phyloP scores from a whole-genome alignment of 2,329 filamentous ascomycete genomes.

The Curvularia hawaiiensis region DNA sequence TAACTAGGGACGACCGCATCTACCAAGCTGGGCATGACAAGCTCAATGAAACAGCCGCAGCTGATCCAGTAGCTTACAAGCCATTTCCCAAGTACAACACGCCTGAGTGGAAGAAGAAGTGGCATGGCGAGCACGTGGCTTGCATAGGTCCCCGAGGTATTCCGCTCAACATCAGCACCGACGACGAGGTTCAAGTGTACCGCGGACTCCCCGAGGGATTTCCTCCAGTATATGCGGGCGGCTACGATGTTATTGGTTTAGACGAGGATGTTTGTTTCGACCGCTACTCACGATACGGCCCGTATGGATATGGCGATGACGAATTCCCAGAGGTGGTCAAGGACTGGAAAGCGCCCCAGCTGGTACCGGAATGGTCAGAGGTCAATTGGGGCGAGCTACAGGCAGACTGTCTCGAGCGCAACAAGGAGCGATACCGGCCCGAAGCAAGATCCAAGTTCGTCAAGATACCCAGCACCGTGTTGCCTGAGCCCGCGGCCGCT shows the following conservation, averaged over 20 bases:
- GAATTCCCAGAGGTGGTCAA: slow-evolving; percentile 55
- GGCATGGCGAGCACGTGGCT: slow-evolving; percentile 63
- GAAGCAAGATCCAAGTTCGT: slow-evolving; percentile 47
- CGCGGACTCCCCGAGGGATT: slow-evolving; percentile 57
- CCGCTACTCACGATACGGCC: slow-evolving; percentile 56
- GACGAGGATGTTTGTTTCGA: slow-evolving; percentile 67
- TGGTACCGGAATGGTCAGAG: slow-evolving; percentile 62
- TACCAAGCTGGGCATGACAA: slow-evolving; percentile 46
- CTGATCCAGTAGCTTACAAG: slow-evolving; percentile 63
- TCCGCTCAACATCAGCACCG: slow-evolving; percentile 58
- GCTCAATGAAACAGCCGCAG: slow-evolving; percentile 29
- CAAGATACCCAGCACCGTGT: slow-evolving; percentile 35
- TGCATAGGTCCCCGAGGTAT: slow-evolving; percentile 66
- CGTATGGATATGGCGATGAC: slow-evolving; percentile 64
- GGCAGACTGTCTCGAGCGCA: slow-evolving; percentile 66
- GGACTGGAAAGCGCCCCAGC: slow-evolving; percentile 46
- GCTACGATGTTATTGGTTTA: slow-evolving; percentile 46
- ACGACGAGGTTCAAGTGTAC: slow-evolving; percentile 69
- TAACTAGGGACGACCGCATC: slow-evolving; percentile 45
- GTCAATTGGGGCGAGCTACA: slow-evolving; percentile 76
- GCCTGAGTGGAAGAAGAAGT: slow-evolving; percentile 61
- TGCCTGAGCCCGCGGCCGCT: slow-evolving; percentile 33
- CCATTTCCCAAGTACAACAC: slow-evolving; percentile 76
- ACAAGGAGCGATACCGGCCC: slow-evolving; percentile 64
- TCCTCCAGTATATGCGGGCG: slow-evolving; percentile 45